Conservation (phyloP, 805 yeast genomes). For the Blastobotrys chiropterorum region DNA sequence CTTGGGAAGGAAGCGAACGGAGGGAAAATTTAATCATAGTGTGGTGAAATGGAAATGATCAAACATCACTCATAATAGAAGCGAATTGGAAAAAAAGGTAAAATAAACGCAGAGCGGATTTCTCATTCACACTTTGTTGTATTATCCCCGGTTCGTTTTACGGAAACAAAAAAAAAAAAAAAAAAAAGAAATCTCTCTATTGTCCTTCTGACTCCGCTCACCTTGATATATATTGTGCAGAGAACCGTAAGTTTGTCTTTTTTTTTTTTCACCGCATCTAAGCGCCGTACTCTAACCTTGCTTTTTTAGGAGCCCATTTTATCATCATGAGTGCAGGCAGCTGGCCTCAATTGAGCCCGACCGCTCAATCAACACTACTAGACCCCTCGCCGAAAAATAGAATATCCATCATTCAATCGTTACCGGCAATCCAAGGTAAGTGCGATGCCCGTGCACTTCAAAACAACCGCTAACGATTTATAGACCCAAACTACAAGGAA, state of each 20-base stretch:
- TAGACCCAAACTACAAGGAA: not conserved
- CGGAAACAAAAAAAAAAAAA: no score
- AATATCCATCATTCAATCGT: not conserved
- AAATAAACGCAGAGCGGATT: no score
- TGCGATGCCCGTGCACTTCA: no score
- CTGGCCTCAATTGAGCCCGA: not conserved
- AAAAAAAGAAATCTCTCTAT: not conserved
- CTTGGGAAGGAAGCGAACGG: not conserved
- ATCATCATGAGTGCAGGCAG: not conserved
- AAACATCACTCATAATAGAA: not conserved
- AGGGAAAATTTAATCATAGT: no score
- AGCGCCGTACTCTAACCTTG: no score
- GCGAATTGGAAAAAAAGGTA: not conserved
- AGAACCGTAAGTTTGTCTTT: no score
- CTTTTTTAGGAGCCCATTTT: not conserved
- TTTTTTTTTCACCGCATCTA: no score
- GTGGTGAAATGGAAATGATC: no score
- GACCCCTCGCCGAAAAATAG: not conserved
- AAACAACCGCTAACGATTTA: not conserved
- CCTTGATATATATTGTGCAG: no score
- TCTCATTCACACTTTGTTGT: no score
- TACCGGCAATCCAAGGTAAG: not conserved
- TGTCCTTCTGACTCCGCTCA: not conserved
- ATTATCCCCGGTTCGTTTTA: no score
- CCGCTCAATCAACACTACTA: not conserved